Evolutionary conservation across 2,329 filamentous ascomycete genomes (phyloP).

Genomic region (Penicillium hesseltinei): DNA sequence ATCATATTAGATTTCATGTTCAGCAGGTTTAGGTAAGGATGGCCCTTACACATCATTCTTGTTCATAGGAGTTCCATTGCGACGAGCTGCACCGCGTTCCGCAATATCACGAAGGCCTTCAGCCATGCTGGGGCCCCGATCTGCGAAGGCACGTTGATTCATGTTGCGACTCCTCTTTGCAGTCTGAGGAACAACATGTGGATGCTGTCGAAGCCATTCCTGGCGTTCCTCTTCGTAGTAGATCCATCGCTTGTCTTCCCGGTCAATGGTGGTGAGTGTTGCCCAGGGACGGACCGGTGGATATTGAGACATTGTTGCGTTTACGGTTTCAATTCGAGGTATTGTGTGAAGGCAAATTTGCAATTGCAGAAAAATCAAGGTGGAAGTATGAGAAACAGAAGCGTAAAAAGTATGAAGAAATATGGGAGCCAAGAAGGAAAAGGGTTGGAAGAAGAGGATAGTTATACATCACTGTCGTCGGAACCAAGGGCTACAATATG

Average conservation of each 20-base stretch:
- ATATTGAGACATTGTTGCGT: neutral
- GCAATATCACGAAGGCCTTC: neutral
- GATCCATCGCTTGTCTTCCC: neutral
- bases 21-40: neutral
- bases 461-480: neutral
- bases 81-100: neutral
- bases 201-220: neutral
- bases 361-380: neutral
- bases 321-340: neutral
- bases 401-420: neutral
- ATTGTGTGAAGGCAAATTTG: neutral
- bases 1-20: neutral
- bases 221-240: neutral
- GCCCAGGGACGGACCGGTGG: neutral
- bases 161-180: neutral
- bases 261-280: neutral
- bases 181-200: neutral
- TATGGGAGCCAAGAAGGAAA: neutral
- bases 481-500: neutral
- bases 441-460: neutral
- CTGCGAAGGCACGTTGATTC: neutral
- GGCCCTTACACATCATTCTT: neutral
- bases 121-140: neutral
- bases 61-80: neutral
- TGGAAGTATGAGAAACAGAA: neutral